Evolutionary conservation across 2,329 filamentous ascomycete species (phyloP).

Genomic region (Penicillium sclerotiorum): DNA sequence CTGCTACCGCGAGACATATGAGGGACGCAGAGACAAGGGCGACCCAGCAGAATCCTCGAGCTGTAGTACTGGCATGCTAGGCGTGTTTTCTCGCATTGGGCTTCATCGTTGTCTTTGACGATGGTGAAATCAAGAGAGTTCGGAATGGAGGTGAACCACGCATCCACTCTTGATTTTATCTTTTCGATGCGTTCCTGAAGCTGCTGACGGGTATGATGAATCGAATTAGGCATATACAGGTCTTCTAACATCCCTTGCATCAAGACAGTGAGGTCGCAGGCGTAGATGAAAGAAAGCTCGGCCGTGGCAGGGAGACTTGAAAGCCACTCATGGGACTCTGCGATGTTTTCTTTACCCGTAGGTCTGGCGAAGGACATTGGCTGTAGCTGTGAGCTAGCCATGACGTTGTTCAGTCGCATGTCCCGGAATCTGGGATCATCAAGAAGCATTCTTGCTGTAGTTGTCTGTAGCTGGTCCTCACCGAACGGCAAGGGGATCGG

Average conservation of each 20-base stretch:
- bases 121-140: constrained; percentile 6
- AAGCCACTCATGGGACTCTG: constrained; percentile 6
- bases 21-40: constrained; percentile 40
- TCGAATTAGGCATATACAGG: constrained; percentile 31
- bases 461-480: constrained; percentile 24
- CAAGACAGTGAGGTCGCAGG: constrained; percentile 33
- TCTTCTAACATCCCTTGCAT: constrained; percentile 34
- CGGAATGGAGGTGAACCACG: constrained; percentile 10
- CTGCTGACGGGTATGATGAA: constrained; percentile 1
- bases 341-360: neutral
- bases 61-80: constrained; percentile 43
- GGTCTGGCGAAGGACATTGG: neutral
- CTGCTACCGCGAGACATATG: constrained; percentile 17
- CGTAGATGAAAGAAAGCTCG: constrained; percentile 34
- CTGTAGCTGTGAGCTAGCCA: constrained; percentile 9
- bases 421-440: constrained; percentile 5
- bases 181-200: neutral
- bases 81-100: constrained; percentile 25
- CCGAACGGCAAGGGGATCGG: constrained; percentile 20
- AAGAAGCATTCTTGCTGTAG: constrained; percentile 5
- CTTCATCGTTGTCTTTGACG: neutral
- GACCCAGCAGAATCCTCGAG: constrained; percentile 36
- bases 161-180: constrained; percentile 5
- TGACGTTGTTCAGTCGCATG: constrained; percentile 3
- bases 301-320: constrained; percentile 8